Evolutionary conservation across 495 filamentous ascomycete species (phyloP).

Genomic region (Hypoxylon rickii): DNA sequence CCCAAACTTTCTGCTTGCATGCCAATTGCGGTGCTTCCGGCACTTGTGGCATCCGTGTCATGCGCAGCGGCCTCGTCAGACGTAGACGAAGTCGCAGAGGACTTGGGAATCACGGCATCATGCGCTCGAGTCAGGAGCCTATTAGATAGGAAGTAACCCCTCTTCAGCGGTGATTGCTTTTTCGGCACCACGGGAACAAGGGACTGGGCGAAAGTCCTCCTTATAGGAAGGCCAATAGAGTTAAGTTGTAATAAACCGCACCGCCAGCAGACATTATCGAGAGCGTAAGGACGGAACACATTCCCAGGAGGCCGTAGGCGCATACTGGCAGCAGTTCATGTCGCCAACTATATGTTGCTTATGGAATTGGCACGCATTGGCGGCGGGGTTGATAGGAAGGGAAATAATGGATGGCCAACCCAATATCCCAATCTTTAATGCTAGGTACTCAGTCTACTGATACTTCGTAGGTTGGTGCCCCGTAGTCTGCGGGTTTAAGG

Average conservation of each 20-base stretch:
- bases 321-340: conserved; percentile 41
- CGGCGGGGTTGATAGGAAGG: no score
- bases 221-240: conserved; percentile 7
- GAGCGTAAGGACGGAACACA: conserved; percentile 33
- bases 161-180: conserved; percentile 30
- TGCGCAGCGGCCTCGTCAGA: neutral
- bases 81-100: conserved; percentile 10
- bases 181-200: conserved; percentile 16
- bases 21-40: neutral
- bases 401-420: no score
- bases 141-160: conserved; percentile 51
- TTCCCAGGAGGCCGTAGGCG: conserved; percentile 38
- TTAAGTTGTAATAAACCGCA: conserved; percentile 31
- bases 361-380: conserved; percentile 1
- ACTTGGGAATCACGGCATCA: conserved; percentile 12
- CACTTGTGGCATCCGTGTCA: neutral
- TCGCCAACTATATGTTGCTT: conserved; percentile 28
- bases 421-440: no score
- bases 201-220: conserved; percentile 10
- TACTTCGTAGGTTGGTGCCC: no score
- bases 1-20: neutral
- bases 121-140: conserved; percentile 35
- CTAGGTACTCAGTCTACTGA: no score
- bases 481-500: no score
- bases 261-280: conserved; percentile 38